These are phyloP conservation scores for Crithidia brevicula DNA, from an alignment of 208 protist genomes.

Conservation along the genomic window DNA sequence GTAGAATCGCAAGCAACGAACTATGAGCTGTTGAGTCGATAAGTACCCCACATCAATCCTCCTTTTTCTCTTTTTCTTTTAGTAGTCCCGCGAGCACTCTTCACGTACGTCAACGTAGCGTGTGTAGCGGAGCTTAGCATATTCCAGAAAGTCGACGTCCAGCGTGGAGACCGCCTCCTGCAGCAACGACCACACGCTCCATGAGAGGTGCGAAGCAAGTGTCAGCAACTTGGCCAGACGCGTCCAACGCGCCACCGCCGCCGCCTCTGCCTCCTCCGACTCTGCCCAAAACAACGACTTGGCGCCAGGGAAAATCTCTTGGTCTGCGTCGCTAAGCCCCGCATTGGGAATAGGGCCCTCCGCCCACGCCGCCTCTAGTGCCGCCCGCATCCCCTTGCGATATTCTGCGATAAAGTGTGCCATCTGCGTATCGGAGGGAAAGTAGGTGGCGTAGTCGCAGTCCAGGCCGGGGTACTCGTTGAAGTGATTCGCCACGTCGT, in stretches of 20 bases:
- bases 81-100: constrained; percentile 38
- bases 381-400: constrained; percentile 61
- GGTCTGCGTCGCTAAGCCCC: constrained; percentile 4
- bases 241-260: constrained; percentile 46
- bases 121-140: constrained; percentile 61
- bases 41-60: too few species aligned
- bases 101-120: constrained; percentile 76
- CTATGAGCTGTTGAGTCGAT: too few species aligned
- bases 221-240: constrained; percentile 77
- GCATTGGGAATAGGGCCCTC: constrained; percentile 1
- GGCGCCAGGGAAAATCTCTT: constrained; percentile 54
- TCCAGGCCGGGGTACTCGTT: constrained; percentile 92
- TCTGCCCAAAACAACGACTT: constrained; percentile 54
- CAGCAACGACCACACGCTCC: constrained; percentile 87
- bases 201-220: constrained; percentile 81
- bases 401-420: constrained; percentile 74
- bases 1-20: too few species aligned
- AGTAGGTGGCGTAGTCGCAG: constrained; percentile 84
- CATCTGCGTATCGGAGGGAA: constrained; percentile 81
- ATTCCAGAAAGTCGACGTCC: constrained; percentile 90
- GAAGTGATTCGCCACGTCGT: constrained; percentile 94
- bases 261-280: constrained; percentile 36
- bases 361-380: constrained; percentile 36
- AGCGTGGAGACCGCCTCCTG: constrained; percentile 88
- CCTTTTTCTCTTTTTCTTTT: not conserved